Percentiles rank a stretch among this genome's conserved stretches.
Evolutionary conservation across 2,329 filamentous ascomycete species (phyloP).

Genomic region (Sporothrix curviconia): DNA sequence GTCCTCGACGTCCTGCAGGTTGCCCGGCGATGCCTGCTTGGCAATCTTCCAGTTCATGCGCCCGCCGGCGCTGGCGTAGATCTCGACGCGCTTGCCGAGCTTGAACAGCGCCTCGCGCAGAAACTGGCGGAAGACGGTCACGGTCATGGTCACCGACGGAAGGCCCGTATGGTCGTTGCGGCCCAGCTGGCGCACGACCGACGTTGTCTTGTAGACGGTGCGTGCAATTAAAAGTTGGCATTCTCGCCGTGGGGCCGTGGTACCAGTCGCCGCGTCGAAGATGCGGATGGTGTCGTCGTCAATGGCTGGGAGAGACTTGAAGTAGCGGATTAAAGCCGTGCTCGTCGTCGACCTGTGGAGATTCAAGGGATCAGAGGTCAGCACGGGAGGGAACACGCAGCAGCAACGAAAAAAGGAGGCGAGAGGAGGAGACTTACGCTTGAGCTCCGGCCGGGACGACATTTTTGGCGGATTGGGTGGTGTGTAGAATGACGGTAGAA

Average conservation of each 20-base stretch:
- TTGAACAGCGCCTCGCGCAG: constrained; percentile 89
- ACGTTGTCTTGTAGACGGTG: constrained; percentile 94
- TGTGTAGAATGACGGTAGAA: background rate
- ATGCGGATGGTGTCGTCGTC: constrained; percentile 75
- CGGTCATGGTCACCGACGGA: constrained; percentile 88
- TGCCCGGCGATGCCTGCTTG: constrained; percentile 92
- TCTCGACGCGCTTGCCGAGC: constrained; percentile 83
- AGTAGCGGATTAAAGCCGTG: constrained; percentile 94
- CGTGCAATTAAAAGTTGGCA: constrained; percentile 76
- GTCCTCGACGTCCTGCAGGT: constrained; percentile 94
- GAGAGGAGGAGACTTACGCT: constrained; percentile 42
- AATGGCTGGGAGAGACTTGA: constrained; percentile 71
- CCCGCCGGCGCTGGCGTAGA: constrained; percentile 69
- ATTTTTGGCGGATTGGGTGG: constrained; percentile 38
- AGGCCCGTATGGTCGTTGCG: constrained; percentile 76
- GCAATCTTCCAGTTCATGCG: constrained; percentile 87
- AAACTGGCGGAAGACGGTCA: constrained; percentile 93
- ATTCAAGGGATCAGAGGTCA: background rate
- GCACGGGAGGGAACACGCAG: background rate
- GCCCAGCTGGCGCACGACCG: constrained; percentile 84
- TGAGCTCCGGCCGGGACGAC: constrained; percentile 66
- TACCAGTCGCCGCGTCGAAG: constrained; percentile 94
- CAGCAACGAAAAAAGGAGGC: background rate
- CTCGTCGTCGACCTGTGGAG: constrained; percentile 79
- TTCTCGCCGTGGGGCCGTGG: constrained; percentile 84